Evolutionary conservation across 257 asterid species (phyloP).

Genomic region (Nicotiana paniculata): DNA sequence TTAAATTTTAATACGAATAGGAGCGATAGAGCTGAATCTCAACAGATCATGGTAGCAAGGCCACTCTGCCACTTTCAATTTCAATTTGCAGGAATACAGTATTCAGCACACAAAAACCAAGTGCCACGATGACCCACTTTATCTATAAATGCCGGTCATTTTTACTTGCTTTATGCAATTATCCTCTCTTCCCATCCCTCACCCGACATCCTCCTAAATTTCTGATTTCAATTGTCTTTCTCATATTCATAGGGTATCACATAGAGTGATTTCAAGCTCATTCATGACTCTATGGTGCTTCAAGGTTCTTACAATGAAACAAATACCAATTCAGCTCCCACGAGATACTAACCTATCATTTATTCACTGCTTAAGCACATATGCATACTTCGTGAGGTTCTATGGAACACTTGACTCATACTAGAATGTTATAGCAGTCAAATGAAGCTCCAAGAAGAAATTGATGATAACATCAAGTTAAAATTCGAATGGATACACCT

Average conservation of each 20-base stretch:
- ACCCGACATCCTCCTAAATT: background rate
- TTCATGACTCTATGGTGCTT: background rate
- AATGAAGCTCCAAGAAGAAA: background rate
- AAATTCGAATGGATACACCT: background rate
- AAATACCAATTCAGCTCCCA: background rate
- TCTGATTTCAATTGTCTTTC: background rate
- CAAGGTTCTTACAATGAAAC: background rate
- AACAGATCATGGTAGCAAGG: background rate
- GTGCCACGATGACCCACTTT: slow-evolving; percentile 1
- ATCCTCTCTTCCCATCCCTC: background rate
- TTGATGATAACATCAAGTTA: background rate
- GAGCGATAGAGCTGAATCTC: background rate
- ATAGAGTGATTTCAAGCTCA: background rate
- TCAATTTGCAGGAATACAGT: background rate
- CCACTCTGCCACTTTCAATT: background rate
- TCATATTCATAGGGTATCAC: background rate
- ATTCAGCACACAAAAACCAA: background rate
- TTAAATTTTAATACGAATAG: background rate
- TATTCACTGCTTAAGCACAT: background rate
- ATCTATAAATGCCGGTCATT: background rate
- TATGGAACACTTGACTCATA: background rate
- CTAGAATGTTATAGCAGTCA: background rate
- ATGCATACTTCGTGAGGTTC: background rate
- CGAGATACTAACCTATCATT: background rate
- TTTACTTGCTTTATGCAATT: background rate